Conservation (phyloP, 768 basidiomycete species). For the Lactarius tabidus region DNA sequence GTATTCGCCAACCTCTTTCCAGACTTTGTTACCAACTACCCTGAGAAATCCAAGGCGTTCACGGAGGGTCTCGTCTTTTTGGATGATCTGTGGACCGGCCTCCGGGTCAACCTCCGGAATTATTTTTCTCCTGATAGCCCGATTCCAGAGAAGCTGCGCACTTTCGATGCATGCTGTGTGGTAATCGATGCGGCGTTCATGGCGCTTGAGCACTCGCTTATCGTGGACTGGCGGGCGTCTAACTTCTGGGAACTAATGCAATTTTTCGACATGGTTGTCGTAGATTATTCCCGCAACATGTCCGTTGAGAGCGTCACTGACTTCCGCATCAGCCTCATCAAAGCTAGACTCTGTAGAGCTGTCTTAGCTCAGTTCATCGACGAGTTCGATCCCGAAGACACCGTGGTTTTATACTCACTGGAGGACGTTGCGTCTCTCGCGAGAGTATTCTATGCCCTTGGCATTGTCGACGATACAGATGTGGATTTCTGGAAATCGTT, state of each 20-base stretch:
- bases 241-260: constrained; percentile 1
- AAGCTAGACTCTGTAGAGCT: background rate
- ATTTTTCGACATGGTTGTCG: background rate
- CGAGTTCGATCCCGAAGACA: background rate
- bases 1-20: constrained; percentile 10
- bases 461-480: background rate
- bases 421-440: constrained; percentile 13
- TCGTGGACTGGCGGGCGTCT: constrained; percentile 7
- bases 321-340: constrained; percentile 5
- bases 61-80: background rate
- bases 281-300: background rate
- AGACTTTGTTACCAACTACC: background rate
- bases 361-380: background rate
- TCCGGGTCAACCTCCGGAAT: constrained; percentile 7
- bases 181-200: constrained; percentile 3
- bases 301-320: background rate
- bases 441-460: background rate
- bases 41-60: background rate
- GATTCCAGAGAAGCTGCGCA: background rate
- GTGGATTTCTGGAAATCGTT: constrained; percentile 1
- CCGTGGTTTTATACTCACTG: background rate
- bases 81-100: constrained; percentile 3
- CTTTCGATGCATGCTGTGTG: background rate
- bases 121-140: background rate
- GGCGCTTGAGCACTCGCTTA: background rate